Conservation (phyloP, 2,329 filamentous ascomycete genomes). For the Tolypocladium inflatum region DNA sequence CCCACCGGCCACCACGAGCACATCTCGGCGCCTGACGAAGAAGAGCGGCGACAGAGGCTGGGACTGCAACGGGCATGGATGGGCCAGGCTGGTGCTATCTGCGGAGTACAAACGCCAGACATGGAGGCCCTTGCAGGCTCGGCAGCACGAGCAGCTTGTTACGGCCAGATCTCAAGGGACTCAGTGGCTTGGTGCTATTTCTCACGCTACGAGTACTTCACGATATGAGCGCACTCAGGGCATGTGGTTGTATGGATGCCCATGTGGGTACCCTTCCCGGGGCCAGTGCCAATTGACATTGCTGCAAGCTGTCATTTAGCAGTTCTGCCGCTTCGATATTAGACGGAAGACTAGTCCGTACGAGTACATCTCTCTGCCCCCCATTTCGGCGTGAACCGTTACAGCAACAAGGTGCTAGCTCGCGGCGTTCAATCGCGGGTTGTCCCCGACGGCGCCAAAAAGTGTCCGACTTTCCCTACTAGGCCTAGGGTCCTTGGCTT, state of each 20-base stretch:
- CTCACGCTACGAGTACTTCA: not conserved
- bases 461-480: not conserved
- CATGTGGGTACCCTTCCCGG: not conserved
- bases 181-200: not conserved
- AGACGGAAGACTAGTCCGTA: not conserved
- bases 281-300: not conserved
- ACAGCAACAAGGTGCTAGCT: not conserved
- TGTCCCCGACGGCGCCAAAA: not conserved
- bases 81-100: not conserved
- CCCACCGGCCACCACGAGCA: not conserved
- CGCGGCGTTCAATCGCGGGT: not conserved
- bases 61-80: not conserved
- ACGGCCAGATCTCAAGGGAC: not conserved
- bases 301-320: not conserved
- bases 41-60: not conserved
- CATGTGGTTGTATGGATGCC: not conserved
- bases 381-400: not conserved
- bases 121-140: not conserved
- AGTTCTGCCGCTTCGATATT: not conserved
- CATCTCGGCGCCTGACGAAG: not conserved
- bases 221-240: not conserved
- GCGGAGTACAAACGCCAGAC: not conserved
- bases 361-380: not conserved
- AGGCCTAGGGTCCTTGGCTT: not conserved
- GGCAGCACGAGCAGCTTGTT: not conserved